phyloP scores from a whole-genome alignment of 441 rosid species.

The Pelargonium cotyledonis region DNA sequence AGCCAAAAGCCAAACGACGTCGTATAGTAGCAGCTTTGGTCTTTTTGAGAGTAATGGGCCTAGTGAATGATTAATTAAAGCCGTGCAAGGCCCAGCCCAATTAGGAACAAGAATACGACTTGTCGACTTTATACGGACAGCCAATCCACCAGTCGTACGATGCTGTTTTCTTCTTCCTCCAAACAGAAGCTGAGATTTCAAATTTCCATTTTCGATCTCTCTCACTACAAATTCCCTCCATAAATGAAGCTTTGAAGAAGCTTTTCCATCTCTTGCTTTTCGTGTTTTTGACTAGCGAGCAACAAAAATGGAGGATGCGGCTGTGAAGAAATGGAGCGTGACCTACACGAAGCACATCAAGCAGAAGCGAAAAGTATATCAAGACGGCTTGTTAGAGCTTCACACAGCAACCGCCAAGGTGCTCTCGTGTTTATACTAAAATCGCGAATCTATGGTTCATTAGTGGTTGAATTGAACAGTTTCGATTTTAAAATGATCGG shows the following conservation, averaged over 20 bases:
- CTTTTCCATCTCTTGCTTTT: background rate
- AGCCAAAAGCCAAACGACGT: background rate
- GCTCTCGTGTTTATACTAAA: background rate
- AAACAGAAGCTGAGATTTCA: background rate
- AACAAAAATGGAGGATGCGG: constrained; percentile 32
- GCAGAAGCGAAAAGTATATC: constrained; percentile 74
- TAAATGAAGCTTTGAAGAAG: background rate
- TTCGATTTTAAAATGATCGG: background rate
- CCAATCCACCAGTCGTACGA: too few species aligned
- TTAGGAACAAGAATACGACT: background rate
- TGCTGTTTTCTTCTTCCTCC: background rate
- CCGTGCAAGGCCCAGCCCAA: background rate
- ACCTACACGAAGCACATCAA: constrained; percentile 77
- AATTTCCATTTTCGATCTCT: background rate
- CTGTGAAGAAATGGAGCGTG: constrained; percentile 54
- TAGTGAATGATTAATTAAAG: background rate
- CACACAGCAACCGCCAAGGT: constrained; percentile 51
- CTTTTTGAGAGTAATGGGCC: background rate
- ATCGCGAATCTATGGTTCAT: background rate
- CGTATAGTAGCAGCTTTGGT: background rate
- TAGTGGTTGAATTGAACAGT: too few species aligned
- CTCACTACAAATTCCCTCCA: constrained; percentile 8
- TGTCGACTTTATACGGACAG: too few species aligned
- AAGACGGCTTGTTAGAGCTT: constrained; percentile 68
- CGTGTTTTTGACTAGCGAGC: background rate